A percentile compares a stretch with the other conserved stretches of the same genome.
Conservation (phyloP, 225 moss, liverwort and hornwort genomes). For the Neckera pumila region DNA sequence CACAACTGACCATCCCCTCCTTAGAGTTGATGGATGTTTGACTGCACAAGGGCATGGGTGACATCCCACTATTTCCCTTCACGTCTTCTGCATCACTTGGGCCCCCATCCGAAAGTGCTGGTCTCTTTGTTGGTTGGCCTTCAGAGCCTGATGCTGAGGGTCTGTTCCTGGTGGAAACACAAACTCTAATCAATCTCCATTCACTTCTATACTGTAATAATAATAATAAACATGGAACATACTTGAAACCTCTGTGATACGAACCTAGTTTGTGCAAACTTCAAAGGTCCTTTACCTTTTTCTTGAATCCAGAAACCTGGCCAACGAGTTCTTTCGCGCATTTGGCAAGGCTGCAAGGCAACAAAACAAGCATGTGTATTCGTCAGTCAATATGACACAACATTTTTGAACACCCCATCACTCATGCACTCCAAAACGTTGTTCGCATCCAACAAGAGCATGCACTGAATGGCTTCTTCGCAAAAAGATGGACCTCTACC, state of each 20-base stretch:
- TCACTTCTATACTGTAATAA: neutral
- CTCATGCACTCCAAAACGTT: neutral
- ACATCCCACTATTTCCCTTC: neutral
- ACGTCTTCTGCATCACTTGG: neutral
- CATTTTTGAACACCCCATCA: neutral
- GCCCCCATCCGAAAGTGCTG: neutral
- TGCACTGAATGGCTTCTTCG: neutral
- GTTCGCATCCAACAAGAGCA: neutral
- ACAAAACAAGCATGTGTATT: neutral
- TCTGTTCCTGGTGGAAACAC: slow-evolving; percentile 3
- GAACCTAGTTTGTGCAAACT: neutral
- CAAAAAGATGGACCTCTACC: neutral
- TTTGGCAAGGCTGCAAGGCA: slow-evolving; percentile 30
- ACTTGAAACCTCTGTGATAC: neutral
- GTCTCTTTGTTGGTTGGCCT: slow-evolving; percentile 6
- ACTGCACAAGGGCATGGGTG: neutral
- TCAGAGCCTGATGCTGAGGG: slow-evolving; percentile 1
- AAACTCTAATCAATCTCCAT: neutral
- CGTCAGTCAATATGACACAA: neutral
- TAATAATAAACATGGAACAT: neutral
- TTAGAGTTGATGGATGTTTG: neutral
- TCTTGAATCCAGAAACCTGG: slow-evolving; percentile 36
- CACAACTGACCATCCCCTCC: neutral
- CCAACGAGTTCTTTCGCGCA: slow-evolving; percentile 37
- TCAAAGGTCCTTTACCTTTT: slow-evolving; percentile 13